Percentiles rank a stretch among this genome's conserved stretches.
Conservation (phyloP, 768 basidiomycete genomes). For the Lactarius deliciosus region DNA sequence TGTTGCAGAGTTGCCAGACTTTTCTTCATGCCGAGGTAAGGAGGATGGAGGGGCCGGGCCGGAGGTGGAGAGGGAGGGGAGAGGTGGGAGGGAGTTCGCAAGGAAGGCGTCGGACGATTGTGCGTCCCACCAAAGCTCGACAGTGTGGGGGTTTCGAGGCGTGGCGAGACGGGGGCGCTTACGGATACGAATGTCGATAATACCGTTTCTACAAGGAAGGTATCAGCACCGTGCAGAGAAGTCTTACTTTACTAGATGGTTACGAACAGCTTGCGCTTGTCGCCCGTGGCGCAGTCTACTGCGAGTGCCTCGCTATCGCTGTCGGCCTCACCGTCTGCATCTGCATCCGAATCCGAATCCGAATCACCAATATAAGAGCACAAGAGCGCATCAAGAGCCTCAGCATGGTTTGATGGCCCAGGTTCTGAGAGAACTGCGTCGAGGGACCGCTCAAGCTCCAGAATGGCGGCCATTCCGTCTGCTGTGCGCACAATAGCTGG, state of each 20-base stretch:
- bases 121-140: slow-evolving; percentile 31
- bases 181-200: slow-evolving; percentile 48
- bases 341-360: slow-evolving; percentile 31
- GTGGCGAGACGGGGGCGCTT: slow-evolving; percentile 59
- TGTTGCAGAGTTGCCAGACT: slow-evolving; percentile 31
- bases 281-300: slow-evolving; percentile 44
- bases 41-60: slow-evolving; percentile 31
- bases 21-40: slow-evolving; percentile 21
- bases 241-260: not conserved
- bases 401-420: slow-evolving; percentile 12
- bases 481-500: slow-evolving; percentile 69
- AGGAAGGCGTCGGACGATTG: slow-evolving; percentile 28
- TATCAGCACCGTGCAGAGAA: not conserved
- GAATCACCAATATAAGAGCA: slow-evolving; percentile 28
- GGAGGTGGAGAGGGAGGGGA: slow-evolving; percentile 28
- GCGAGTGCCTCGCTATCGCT: slow-evolving; percentile 35
- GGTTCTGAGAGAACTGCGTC: slow-evolving; percentile 33
- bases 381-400: slow-evolving; percentile 9
- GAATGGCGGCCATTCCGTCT: slow-evolving; percentile 70
- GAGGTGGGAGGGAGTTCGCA: slow-evolving; percentile 28
- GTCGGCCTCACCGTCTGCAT: slow-evolving; percentile 32
- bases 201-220: slow-evolving; percentile 33
- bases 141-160: slow-evolving; percentile 14
- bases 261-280: slow-evolving; percentile 61
- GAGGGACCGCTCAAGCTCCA: slow-evolving; percentile 55